Conservation (phyloP, 2,329 filamentous ascomycete species). For the Chaetomium olivaceum region DNA sequence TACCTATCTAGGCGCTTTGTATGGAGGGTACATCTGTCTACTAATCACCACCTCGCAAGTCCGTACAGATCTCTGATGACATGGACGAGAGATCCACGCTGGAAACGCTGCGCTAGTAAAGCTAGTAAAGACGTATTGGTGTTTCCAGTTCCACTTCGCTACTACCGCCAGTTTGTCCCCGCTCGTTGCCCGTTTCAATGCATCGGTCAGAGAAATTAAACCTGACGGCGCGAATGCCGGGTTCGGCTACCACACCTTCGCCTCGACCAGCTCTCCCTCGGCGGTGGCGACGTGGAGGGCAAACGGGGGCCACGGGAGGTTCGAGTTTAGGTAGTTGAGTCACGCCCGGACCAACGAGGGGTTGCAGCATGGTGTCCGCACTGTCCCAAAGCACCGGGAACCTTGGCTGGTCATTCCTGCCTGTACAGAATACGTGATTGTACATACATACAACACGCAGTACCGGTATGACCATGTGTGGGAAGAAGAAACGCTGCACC, state of each 20-base stretch:
- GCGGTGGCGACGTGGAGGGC: neutral
- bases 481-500: neutral
- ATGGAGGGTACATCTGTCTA: neutral
- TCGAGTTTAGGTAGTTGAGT: no score
- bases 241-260: neutral
- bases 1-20: neutral
- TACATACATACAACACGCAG: neutral
- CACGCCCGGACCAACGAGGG: neutral
- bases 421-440: no score
- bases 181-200: neutral
- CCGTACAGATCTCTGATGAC: conserved; percentile 3
- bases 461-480: neutral
- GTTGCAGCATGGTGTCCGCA: neutral
- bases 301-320: neutral
- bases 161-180: neutral
- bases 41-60: neutral
- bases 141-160: neutral
- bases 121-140: neutral
- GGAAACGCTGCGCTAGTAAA: neutral
- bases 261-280: neutral
- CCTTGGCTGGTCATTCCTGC: neutral
- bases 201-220: neutral
- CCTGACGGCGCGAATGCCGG: neutral
- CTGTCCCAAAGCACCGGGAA: conserved; percentile 7
- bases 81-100: conserved; percentile 12